Percentiles rank a stretch among this genome's conserved stretches.
These are phyloP conservation scores for Raphanus hybrid DNA, from an alignment of 441 rosid genomes.

Conservation along the genomic window DNA sequence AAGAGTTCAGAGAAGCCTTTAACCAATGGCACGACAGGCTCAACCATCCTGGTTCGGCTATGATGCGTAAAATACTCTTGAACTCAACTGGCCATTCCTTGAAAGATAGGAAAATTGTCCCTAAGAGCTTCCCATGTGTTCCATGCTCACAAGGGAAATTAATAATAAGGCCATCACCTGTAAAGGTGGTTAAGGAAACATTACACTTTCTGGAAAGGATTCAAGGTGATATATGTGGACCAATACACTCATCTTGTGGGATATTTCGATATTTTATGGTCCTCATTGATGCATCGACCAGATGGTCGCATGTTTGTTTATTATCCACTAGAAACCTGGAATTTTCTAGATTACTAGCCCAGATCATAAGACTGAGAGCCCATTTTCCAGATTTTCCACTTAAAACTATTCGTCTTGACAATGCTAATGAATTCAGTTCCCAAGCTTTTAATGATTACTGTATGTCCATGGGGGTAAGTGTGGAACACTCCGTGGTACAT, in stretches of 20 bases:
- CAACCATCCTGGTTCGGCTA: too few species aligned
- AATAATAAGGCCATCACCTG: neutral
- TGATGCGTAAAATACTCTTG: too few species aligned
- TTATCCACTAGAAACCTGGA: neutral
- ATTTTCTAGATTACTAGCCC: neutral
- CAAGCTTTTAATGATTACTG: neutral
- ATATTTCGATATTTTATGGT: neutral
- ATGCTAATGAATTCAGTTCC: neutral
- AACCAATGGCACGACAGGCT: neutral
- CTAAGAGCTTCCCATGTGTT: neutral
- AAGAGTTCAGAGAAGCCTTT: neutral
- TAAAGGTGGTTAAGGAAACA: neutral
- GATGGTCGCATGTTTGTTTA: neutral
- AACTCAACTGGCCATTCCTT: neutral
- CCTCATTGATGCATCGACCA: neutral
- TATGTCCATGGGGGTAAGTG: slow-evolving; percentile 6
- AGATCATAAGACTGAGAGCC: slow-evolving; percentile 1
- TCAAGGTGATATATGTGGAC: neutral
- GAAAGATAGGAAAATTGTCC: neutral
- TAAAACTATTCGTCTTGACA: neutral
- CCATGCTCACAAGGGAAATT: neutral
- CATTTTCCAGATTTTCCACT: neutral
- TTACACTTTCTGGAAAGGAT: neutral
- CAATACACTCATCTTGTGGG: too few species aligned
- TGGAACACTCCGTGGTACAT: neutral